phyloP scores from a whole-genome alignment of 495 filamentous ascomycete genomes.

The Haplographium delicatum region DNA sequence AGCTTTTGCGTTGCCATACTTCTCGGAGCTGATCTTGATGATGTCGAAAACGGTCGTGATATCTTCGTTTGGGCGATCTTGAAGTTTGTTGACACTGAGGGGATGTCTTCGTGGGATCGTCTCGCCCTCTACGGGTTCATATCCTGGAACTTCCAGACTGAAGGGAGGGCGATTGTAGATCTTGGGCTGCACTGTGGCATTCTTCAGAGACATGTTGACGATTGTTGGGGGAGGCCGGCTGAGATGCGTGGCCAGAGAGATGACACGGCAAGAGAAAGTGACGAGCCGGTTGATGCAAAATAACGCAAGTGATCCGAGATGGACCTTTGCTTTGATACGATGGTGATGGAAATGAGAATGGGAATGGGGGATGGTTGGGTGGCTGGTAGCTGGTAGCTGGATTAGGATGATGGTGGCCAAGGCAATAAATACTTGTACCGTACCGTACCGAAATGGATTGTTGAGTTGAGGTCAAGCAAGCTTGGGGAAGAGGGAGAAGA shows the following conservation, averaged over 20 bases:
- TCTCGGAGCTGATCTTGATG: constrained; percentile 66
- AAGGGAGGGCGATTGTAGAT: constrained; percentile 62
- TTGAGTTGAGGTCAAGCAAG: too few species aligned
- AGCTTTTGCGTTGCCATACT: constrained; percentile 85
- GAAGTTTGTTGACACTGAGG: constrained; percentile 62
- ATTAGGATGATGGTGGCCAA: too few species aligned
- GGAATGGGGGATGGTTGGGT: neutral
- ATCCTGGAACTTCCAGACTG: constrained; percentile 72
- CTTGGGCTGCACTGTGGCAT: constrained; percentile 56
- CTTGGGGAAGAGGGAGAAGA: too few species aligned
- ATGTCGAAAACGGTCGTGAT: constrained; percentile 85
- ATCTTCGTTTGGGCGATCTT: constrained; percentile 59
- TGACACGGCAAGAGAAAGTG: neutral
- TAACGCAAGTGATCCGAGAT: neutral
- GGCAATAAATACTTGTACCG: too few species aligned
- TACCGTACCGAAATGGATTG: too few species aligned
- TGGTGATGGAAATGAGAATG: neutral
- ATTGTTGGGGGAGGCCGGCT: neutral
- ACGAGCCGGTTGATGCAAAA: neutral
- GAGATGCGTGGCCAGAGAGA: neutral
- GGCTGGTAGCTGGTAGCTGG: too few species aligned
- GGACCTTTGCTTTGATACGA: neutral
- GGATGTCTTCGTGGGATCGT: constrained; percentile 84
- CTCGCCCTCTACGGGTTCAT: constrained; percentile 71
- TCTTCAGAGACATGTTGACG: constrained; percentile 36